These are phyloP conservation scores for Discostella pseudostelligera DNA, from an alignment of 108 stramenopile genomes.

Conservation along the genomic window DNA sequence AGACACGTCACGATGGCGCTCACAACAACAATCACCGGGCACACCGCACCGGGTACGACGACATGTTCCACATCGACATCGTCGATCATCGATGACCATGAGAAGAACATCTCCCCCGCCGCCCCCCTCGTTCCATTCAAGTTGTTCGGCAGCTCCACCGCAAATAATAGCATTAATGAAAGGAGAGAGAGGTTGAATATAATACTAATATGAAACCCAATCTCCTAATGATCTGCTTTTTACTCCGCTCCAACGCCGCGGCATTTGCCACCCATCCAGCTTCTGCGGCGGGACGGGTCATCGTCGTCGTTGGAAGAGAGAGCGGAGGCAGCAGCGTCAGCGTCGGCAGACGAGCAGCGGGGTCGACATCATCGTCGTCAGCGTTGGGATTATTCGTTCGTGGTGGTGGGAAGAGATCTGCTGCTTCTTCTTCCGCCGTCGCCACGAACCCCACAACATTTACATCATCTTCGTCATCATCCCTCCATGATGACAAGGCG, in stretches of 20 bases:
- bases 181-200: no score
- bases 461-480: no score
- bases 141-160: no score
- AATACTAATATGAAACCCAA: constrained; percentile 50
- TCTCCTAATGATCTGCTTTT: constrained; percentile 59
- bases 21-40: no score
- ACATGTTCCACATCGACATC: no score
- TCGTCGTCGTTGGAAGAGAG: not conserved
- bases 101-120: no score
- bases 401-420: not conserved
- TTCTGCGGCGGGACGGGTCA: not conserved
- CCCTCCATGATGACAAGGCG: not conserved
- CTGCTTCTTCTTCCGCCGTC: constrained; percentile 6
- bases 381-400: constrained; percentile 1
- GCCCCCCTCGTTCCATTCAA: no score
- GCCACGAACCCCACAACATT: no score
- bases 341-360: constrained; percentile 2
- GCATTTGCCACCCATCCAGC: constrained; percentile 48
- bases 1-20: no score
- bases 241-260: constrained; percentile 63
- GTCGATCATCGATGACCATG: no score
- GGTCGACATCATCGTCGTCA: not conserved
- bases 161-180: no score
- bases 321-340: not conserved
- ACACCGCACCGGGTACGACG: no score